Evolutionary conservation across 148 eudicot species (phyloP).

Genomic region (Mesembryanthemum crystallinum): DNA sequence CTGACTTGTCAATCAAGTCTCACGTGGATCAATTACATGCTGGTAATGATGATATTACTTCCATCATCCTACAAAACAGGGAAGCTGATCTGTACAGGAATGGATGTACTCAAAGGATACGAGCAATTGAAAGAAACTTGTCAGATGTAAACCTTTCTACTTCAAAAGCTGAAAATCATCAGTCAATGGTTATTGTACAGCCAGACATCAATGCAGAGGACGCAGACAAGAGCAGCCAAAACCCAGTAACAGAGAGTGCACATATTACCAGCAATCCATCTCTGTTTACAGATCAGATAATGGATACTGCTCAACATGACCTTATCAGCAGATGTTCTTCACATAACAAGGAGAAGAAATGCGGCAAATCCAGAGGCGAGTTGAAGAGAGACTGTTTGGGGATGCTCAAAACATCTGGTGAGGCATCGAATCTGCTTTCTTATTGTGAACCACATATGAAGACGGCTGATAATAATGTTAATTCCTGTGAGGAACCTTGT

Average conservation of each 20-base stretch:
- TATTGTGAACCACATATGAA: conserved; percentile 3
- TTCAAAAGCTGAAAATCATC: conserved; percentile 13
- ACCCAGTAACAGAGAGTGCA: background rate
- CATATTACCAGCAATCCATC: background rate
- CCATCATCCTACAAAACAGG: conserved; percentile 24
- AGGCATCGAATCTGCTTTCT: conserved; percentile 6
- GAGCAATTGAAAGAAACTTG: conserved; percentile 34
- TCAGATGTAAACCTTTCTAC: conserved; percentile 14
- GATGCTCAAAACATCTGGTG: background rate
- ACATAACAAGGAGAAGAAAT: conserved; percentile 4
- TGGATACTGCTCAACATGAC: background rate
- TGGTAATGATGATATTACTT: conserved; percentile 17
- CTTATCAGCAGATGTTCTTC: background rate
- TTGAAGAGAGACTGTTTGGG: background rate
- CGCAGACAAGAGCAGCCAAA: conserved; percentile 8
- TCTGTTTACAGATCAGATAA: conserved; percentile 1
- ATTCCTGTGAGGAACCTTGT: conserved; percentile 8
- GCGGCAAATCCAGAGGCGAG: conserved; percentile 9
- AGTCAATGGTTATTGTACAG: conserved; percentile 9
- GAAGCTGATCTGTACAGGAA: conserved; percentile 38
- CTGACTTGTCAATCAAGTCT: conserved; percentile 7
- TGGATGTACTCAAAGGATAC: conserved; percentile 42
- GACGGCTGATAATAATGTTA: conserved; percentile 1
- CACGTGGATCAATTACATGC: conserved; percentile 6
- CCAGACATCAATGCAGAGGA: conserved; percentile 3